Conservation (phyloP, 106 monocot species). For the Dioscorea zingiberensis region DNA sequence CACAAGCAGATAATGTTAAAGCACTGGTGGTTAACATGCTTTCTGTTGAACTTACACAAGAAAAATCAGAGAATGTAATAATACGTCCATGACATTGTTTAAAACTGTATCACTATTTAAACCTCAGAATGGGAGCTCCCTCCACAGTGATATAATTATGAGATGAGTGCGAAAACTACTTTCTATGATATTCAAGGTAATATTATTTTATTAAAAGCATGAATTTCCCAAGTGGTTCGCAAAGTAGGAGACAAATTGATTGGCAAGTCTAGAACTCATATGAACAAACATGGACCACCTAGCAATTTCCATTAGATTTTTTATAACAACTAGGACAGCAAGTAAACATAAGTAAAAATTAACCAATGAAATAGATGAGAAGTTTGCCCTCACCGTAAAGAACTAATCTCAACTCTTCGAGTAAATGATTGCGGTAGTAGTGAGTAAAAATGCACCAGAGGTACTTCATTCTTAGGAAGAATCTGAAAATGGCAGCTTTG, state of each 20-base stretch:
- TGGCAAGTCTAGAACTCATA: not conserved
- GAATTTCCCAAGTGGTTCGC: no score
- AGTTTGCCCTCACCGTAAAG: conserved; percentile 50
- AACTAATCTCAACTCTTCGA: conserved; percentile 24
- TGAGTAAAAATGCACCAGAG: conserved; percentile 51
- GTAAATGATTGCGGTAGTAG: conserved; percentile 52
- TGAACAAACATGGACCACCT: not conserved
- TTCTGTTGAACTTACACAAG: not conserved
- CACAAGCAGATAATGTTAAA: not conserved
- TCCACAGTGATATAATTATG: not conserved
- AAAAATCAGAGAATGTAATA: not conserved
- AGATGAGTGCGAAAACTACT: not conserved
- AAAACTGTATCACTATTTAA: not conserved
- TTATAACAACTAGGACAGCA: not conserved
- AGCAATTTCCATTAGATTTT: not conserved
- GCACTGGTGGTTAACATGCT: not conserved
- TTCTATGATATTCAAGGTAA: no score
- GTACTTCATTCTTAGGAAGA: conserved; percentile 37
- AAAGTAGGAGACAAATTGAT: not conserved
- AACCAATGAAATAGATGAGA: not conserved
- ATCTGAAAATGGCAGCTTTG: conserved; percentile 84
- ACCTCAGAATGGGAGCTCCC: not conserved
- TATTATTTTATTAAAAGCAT: no score
- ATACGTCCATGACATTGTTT: not conserved
- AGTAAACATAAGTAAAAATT: not conserved